These are phyloP conservation scores for Saturnispora silvae DNA, from an alignment of 805 yeast species.

Conservation along the genomic window DNA sequence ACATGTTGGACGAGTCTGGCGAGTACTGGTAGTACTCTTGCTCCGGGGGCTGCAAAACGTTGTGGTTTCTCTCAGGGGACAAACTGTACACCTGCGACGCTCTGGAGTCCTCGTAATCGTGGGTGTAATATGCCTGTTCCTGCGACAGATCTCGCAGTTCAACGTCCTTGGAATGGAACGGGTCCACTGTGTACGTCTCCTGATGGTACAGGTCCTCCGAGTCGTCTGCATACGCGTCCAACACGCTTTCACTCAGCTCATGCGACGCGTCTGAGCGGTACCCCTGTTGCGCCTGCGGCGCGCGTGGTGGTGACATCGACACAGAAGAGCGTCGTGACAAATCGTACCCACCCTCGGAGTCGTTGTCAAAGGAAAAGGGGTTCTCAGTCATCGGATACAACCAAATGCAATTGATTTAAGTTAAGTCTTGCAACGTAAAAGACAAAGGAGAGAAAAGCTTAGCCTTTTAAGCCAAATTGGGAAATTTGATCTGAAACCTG, in stretches of 20 bases:
- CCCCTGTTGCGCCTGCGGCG: too few relatives aligned
- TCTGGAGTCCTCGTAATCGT: neutral
- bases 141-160: neutral
- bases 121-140: neutral
- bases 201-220: neutral
- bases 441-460: neutral
- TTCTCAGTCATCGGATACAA: constrained; percentile 2
- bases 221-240: neutral
- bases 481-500: neutral
- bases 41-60: constrained; percentile 2
- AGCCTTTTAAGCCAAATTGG: neutral
- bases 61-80: constrained; percentile 3
- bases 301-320: neutral
- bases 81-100: constrained; percentile 1
- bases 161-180: neutral
- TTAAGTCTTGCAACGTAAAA: neutral
- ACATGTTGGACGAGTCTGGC: constrained; percentile 8
- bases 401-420: neutral
- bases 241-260: neutral
- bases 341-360: neutral
- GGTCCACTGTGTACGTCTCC: neutral
- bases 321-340: neutral
- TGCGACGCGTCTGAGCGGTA: neutral
- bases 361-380: constrained; percentile 6
- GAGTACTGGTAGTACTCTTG: constrained; percentile 9